Evolutionary conservation across 1,284 basidiomycete genomes (phyloP), one percentile per base, ranked within the genome.

Genomic region (Schizophyllum commune): DNA sequence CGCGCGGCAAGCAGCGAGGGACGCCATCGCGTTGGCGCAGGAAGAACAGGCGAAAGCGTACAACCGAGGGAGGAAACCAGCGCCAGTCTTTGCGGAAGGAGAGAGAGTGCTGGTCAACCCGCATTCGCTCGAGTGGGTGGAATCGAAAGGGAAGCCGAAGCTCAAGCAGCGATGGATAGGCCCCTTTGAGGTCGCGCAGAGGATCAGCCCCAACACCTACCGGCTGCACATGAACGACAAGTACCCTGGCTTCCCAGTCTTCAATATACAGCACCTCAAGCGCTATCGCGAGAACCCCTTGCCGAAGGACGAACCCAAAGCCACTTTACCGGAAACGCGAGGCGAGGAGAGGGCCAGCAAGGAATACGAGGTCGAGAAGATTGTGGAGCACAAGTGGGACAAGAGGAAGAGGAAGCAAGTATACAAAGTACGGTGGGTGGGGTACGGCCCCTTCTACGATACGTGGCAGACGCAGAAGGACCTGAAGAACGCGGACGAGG

Each of bases 91-190:
- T 32, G 32, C 68, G 32, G 57, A 56, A 19, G 73, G 73, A 3
- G 66, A 70, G 11, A 34, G 39, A 8, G 73, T 72, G 0, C 62
- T 74, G 3, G 63, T 75, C 1, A 74, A 74, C 53, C 72, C 73
- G 4, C 70, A 73, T 56, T 64, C 65, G 0, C 58, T 73, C 11
- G 58, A 74, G 58, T 62, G 70, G 54, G 58, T 64, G 0, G 62
- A 72, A 53, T 22, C 58, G 17, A 64, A 71, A 63, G 69, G 72
- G 1, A 65, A 66, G 34, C 72, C 4, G 13, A 76, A 77, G 59
- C 63, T 77, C 4, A 63, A 72, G 0, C 68, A 70, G 17, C 55
- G 69, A 0, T 63, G 62, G 13, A 67, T 73, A 0, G 75, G 75
- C 9, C 75, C 74, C 0, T 77, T 75, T 60, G 67, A 69, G 52